A percentile compares a stretch with the other conserved stretches of the same genome.
Evolutionary conservation across 257 asterid genomes (phyloP).

Genomic region (Voacanga thouarsii): DNA sequence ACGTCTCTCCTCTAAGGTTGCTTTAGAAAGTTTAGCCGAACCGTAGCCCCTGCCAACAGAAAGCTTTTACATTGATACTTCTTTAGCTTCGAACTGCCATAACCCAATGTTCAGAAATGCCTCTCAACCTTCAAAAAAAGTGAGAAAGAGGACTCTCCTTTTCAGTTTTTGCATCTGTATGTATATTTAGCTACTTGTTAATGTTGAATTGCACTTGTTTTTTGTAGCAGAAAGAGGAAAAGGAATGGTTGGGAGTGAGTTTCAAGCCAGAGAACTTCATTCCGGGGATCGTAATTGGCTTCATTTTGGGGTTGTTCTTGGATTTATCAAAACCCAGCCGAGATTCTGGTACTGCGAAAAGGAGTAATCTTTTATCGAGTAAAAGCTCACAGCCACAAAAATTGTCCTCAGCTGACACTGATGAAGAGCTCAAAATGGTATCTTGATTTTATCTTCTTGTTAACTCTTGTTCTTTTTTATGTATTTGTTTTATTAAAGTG

Average conservation of each 20-base stretch:
- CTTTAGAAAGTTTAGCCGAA: neutral
- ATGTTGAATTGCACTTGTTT: slow-evolving; percentile 3
- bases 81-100: neutral
- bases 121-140: slow-evolving; percentile 58
- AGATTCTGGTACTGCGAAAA: slow-evolving; percentile 29
- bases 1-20: neutral
- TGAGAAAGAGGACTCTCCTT: neutral
- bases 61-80: neutral
- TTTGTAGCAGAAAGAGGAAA: slow-evolving; percentile 50
- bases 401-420: slow-evolving; percentile 30
- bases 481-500: neutral
- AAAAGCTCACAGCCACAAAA: slow-evolving; percentile 45
- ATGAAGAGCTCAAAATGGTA: slow-evolving; percentile 88
- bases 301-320: slow-evolving; percentile 64
- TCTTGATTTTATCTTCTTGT: neutral
- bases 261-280: slow-evolving; percentile 90
- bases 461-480: neutral
- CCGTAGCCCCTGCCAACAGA: neutral
- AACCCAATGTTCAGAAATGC: slow-evolving; percentile 31
- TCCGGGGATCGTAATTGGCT: slow-evolving; percentile 89
- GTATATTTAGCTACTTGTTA: neutral
- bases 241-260: slow-evolving; percentile 69
- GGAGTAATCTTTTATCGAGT: slow-evolving; percentile 34
- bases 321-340: slow-evolving; percentile 56
- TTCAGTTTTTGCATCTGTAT: neutral